Evolutionary conservation across 495 filamentous ascomycete species (phyloP).

Genomic region (Neurospora cerealis): DNA sequence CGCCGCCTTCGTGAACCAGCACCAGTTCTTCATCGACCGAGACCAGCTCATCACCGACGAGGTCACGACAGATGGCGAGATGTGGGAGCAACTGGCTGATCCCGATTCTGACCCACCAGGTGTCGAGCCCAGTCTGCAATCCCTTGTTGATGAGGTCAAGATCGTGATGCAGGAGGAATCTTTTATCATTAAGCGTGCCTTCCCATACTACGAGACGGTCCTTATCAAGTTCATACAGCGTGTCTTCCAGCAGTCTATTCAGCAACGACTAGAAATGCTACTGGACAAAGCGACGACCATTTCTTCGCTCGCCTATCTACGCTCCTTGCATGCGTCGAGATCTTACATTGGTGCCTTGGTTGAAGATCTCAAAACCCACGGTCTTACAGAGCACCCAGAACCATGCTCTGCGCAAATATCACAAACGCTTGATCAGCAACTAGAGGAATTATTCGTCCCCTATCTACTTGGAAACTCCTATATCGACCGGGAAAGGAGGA

Average conservation of each 20-base stretch:
- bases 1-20: conserved; percentile 94
- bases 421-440: conserved; percentile 81
- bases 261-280: conserved; percentile 92
- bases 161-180: conserved; percentile 96
- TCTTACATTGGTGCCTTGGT: conserved; percentile 75
- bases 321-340: conserved; percentile 81
- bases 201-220: conserved; percentile 93
- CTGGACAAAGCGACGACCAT: conserved; percentile 85
- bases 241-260: conserved; percentile 95
- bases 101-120: conserved; percentile 85
- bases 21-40: conserved; percentile 95
- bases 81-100: conserved; percentile 85
- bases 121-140: conserved; percentile 85
- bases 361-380: conserved; percentile 89
- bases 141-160: conserved; percentile 83
- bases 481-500: conserved; percentile 86
- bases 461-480: conserved; percentile 92
- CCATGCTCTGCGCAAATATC: conserved; percentile 79
- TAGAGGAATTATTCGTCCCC: conserved; percentile 93
- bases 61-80: conserved; percentile 68
- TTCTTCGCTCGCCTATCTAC: conserved; percentile 84
- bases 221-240: conserved; percentile 84
- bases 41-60: conserved; percentile 87
- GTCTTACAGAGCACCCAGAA: conserved; percentile 90
- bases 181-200: conserved; percentile 87